Evolutionary conservation across 2,329 filamentous ascomycete species (phyloP).

Genomic region (Trichothecium sympodiale): DNA sequence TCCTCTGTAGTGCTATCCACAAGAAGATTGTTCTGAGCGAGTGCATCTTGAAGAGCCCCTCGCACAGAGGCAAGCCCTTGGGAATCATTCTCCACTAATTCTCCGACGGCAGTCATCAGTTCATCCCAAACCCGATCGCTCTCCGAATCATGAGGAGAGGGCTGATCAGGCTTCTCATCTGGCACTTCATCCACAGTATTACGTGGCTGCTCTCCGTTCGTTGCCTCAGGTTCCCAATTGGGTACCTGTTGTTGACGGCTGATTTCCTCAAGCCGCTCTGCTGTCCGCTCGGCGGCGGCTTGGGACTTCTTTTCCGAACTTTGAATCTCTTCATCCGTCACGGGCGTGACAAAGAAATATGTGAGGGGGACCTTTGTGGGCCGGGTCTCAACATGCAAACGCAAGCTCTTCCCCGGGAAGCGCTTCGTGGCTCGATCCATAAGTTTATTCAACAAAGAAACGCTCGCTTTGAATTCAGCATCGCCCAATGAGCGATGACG

Average conservation of each 20-base stretch:
- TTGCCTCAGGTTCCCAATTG: neutral
- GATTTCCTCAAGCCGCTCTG: neutral
- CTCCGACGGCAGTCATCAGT: conserved; percentile 42
- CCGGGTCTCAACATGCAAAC: conserved; percentile 73
- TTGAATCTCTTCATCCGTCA: conserved; percentile 60
- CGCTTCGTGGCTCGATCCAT: conserved; percentile 62
- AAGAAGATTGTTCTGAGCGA: conserved; percentile 43
- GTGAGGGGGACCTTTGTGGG: conserved; percentile 51
- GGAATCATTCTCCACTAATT: conserved; percentile 47
- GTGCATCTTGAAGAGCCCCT: conserved; percentile 42
- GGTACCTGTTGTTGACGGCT: neutral
- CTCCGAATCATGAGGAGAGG: conserved; percentile 10
- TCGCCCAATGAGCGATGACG: conserved; percentile 57
- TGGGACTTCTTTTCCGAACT: conserved; percentile 2
- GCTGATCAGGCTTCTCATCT: neutral
- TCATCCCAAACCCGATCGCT: conserved; percentile 38
- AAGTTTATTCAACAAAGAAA: conserved; percentile 68
- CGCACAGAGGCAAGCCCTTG: conserved; percentile 38
- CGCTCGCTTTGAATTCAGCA: conserved; percentile 72
- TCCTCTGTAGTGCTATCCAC: conserved; percentile 32
- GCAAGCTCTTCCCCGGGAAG: conserved; percentile 67
- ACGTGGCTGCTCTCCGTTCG: conserved; percentile 13
- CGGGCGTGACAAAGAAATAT: conserved; percentile 84
- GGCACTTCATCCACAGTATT: conserved; percentile 8
- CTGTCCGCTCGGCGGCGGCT: neutral